Evolutionary conservation across 768 basidiomycete genomes (phyloP).

Genomic region (Tricholoma hemisulphureum): DNA sequence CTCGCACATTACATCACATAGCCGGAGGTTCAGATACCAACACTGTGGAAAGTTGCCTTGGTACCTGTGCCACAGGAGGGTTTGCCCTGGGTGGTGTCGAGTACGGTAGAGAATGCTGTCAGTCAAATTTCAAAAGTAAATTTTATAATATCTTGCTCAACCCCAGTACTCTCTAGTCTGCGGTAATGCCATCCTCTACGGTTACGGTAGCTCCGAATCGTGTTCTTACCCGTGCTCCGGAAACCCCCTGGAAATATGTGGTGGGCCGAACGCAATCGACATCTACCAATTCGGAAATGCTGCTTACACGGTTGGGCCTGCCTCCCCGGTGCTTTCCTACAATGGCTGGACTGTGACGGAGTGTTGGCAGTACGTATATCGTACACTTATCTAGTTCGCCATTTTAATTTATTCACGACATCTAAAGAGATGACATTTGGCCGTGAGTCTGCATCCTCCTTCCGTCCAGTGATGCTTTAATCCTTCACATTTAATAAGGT

Average conservation of each 20-base stretch:
- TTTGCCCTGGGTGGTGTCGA: constrained; percentile 19
- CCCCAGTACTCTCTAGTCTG: constrained; percentile 13
- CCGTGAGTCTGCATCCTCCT: not conserved
- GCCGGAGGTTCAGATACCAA: constrained; percentile 9
- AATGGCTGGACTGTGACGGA: constrained; percentile 13
- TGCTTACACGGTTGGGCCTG: constrained; percentile 18
- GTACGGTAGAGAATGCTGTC: constrained; percentile 22
- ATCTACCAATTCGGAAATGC: constrained; percentile 18
- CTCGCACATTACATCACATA: constrained; percentile 11
- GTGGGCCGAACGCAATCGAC: constrained; percentile 18
- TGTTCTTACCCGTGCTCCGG: constrained; percentile 18
- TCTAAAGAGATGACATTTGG: constrained; percentile 11
- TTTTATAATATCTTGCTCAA: not conserved
- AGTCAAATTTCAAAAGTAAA: constrained; percentile 2
- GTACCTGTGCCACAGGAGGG: constrained; percentile 12
- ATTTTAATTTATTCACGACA: no score
- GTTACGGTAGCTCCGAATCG: constrained; percentile 5
- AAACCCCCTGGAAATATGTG: constrained; percentile 17
- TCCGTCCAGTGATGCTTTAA: not conserved
- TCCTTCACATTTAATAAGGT: not conserved
- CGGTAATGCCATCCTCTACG: constrained; percentile 20
- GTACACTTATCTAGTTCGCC: no score
- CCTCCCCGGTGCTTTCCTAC: constrained; percentile 5
- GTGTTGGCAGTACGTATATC: constrained; percentile 13
- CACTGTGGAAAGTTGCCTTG: constrained; percentile 20